Conservation (phyloP, 441 rosid genomes). For the Cnidoscolus chayamansa region DNA sequence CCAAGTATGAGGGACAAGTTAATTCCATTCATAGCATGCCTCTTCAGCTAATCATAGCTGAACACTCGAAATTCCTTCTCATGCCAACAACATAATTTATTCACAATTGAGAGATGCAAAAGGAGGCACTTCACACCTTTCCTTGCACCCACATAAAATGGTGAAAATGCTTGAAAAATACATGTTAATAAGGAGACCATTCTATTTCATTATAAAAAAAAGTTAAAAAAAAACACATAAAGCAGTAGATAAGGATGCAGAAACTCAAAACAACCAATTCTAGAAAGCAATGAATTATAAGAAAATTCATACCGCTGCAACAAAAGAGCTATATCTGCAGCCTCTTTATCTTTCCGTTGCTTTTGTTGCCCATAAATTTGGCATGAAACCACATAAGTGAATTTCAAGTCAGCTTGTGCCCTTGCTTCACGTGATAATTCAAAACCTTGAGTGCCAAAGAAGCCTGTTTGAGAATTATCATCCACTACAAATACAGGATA, state of each 20-base stretch:
- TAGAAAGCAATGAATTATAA: background rate
- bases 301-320: constrained; percentile 60
- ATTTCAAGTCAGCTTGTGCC: constrained; percentile 92
- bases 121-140: background rate
- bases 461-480: constrained; percentile 43
- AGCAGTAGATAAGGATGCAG: background rate
- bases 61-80: background rate
- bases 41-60: background rate
- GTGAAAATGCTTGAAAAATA: background rate
- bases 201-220: constrained; percentile 7
- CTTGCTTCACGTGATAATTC: constrained; percentile 74
- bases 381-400: constrained; percentile 95
- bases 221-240: background rate
- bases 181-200: constrained; percentile 1
- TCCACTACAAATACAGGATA: constrained; percentile 42
- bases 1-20: background rate
- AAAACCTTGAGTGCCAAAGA: constrained; percentile 59
- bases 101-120: background rate
- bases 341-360: constrained; percentile 79
- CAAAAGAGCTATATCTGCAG: constrained; percentile 87
- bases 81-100: background rate
- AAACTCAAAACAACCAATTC: constrained; percentile 3
- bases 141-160: background rate
- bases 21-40: background rate
- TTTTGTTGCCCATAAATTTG: constrained; percentile 98